phyloP scores from a whole-genome alignment of 73 alveolate genomes.

The Effrenium voratum region DNA sequence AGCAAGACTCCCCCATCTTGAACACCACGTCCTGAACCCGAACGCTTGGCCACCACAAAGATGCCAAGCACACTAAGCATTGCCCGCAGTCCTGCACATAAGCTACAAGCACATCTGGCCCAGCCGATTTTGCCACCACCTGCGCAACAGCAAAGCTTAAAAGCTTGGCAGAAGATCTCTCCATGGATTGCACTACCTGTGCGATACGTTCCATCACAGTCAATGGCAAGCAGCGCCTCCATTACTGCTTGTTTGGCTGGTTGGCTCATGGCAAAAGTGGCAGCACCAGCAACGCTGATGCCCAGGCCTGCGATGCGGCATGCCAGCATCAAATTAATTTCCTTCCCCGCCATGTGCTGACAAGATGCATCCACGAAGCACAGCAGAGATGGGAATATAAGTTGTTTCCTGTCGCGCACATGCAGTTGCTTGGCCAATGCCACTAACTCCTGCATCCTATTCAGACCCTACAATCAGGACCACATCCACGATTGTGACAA shows the following conservation, averaged over 20 bases:
- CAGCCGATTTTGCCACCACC: conserved; percentile 33
- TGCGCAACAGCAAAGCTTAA: not conserved
- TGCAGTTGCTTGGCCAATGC: no score
- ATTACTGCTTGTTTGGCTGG: conserved; percentile 34
- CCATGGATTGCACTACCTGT: not conserved
- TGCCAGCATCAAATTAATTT: not conserved
- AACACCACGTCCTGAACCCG: conserved; percentile 6
- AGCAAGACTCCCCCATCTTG: conserved; percentile 31
- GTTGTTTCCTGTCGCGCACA: conserved; percentile 28
- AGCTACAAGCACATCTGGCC: not conserved
- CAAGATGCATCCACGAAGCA: conserved; percentile 48
- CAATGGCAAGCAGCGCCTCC: not conserved
- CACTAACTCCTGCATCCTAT: no score
- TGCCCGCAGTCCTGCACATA: conserved; percentile 61
- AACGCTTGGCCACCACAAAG: not conserved
- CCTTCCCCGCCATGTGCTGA: not conserved
- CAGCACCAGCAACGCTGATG: not conserved
- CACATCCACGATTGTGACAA: no score
- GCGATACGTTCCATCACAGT: not conserved
- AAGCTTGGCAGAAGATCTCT: not conserved
- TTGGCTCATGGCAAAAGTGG: not conserved
- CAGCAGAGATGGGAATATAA: conserved; percentile 60
- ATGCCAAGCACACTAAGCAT: not conserved
- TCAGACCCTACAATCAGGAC: no score
- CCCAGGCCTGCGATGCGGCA: conserved; percentile 6